A percentile compares a stretch with the other conserved stretches of the same genome.
phyloP scores from a whole-genome alignment of 352 stramenopile species.

The Globisporangium megalacanthum region DNA sequence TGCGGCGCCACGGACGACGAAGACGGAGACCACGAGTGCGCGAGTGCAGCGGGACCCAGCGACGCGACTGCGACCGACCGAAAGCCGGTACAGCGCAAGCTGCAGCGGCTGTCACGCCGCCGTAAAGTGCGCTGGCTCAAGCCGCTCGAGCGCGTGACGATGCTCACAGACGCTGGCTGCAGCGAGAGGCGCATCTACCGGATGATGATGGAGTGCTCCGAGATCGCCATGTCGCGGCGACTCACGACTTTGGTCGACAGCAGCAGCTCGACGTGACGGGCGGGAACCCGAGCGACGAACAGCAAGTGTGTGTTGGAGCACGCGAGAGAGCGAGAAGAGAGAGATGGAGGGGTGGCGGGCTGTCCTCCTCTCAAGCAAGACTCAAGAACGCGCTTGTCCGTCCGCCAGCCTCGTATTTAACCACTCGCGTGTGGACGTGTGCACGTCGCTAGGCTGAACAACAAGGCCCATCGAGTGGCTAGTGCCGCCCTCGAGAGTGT shows the following conservation, averaged over 20 bases:
- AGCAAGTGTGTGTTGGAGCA: no score
- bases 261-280: conserved; percentile 9
- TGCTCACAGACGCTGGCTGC: conserved; percentile 59
- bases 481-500: no score
- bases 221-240: conserved; percentile 62
- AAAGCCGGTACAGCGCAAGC: conserved; percentile 7
- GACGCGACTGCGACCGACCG: not conserved
- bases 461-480: no score
- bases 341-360: no score
- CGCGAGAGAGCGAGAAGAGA: no score
- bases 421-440: no score
- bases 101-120: conserved; percentile 22
- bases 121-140: conserved; percentile 59
- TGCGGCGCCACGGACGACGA: conserved; percentile 13
- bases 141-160: conserved; percentile 46
- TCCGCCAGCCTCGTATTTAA: no score
- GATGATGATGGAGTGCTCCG: conserved; percentile 62
- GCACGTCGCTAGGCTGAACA: no score
- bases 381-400: no score
- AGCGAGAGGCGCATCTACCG: conserved; percentile 62
- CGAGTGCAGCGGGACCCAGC: not conserved
- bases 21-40: not conserved
- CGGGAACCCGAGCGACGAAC: not conserved
- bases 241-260: conserved; percentile 38
- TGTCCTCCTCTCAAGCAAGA: no score